Evolutionary conservation across 2,329 filamentous ascomycete genomes (phyloP).

Genomic region (Pseudocercospora pini-densiflorae): DNA sequence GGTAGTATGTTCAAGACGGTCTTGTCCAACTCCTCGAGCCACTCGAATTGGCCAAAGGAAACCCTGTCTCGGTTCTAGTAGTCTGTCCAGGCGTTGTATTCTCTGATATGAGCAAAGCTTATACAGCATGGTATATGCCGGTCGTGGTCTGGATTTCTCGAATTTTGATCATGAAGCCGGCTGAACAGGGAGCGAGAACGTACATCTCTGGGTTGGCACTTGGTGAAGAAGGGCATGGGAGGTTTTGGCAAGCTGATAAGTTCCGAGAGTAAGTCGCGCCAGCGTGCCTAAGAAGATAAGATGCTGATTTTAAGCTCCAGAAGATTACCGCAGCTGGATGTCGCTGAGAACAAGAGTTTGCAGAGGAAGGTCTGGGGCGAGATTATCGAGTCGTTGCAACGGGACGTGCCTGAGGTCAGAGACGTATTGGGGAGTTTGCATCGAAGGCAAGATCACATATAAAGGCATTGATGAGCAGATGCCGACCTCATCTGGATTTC

Average conservation of each 20-base stretch:
- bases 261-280: neutral
- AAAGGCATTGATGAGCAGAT: neutral
- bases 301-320: neutral
- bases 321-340: neutral
- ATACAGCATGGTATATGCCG: neutral
- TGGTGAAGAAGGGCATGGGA: neutral
- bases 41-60: neutral
- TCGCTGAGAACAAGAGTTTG: neutral
- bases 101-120: neutral
- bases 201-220: neutral
- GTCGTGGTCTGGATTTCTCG: neutral
- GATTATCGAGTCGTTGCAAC: neutral
- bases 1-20: neutral
- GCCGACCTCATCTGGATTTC: conserved; percentile 62
- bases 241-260: neutral
- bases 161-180: neutral
- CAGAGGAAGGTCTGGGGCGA: neutral
- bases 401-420: neutral
- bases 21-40: neutral
- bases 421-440: neutral
- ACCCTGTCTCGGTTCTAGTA: neutral
- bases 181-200: neutral
- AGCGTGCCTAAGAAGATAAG: neutral
- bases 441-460: neutral
- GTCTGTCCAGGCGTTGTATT: neutral